A percentile compares a stretch with the other conserved stretches of the same genome.
phyloP scores from a whole-genome alignment of 768 basidiomycete species.

The Agaricus blazei region DNA sequence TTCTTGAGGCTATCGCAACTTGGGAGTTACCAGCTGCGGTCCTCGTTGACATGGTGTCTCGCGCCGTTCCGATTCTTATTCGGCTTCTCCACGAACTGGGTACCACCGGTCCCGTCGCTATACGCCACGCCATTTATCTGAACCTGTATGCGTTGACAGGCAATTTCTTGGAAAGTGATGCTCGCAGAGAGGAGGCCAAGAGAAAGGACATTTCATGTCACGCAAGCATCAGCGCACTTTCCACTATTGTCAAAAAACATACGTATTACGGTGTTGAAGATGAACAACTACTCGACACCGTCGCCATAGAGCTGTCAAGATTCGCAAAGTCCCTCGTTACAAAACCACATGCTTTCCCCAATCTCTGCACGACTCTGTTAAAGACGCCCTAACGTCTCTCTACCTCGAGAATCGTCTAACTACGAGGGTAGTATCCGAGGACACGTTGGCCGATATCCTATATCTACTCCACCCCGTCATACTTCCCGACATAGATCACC shows the following conservation, averaged over 20 bases:
- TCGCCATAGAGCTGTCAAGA: conserved; percentile 26
- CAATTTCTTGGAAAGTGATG: conserved; percentile 18
- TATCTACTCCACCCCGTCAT: conserved; percentile 30
- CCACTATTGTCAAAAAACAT: conserved; percentile 25
- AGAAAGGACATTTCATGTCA: conserved; percentile 25
- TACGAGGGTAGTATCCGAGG: conserved; percentile 24
- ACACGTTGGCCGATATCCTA: conserved; percentile 29
- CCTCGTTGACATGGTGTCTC: conserved; percentile 27
- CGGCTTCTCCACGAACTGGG: conserved; percentile 26
- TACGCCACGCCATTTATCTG: conserved; percentile 25
- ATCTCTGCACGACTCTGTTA: conserved; percentile 21
- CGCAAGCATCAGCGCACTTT: conserved; percentile 28
- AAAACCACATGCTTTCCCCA: conserved; percentile 22
- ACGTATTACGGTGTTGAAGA: conserved; percentile 26
- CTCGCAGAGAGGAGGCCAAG: conserved; percentile 23
- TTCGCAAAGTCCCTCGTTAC: conserved; percentile 26
- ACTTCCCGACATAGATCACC: conserved; percentile 18
- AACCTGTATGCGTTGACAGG: conserved; percentile 27
- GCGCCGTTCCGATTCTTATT: conserved; percentile 30
- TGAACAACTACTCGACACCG: conserved; percentile 22
- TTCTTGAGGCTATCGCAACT: conserved; percentile 28
- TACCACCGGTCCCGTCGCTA: conserved; percentile 21
- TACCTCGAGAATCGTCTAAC: conserved; percentile 29
- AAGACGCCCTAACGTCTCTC: conserved; percentile 30
- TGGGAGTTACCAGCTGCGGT: conserved; percentile 34